These are phyloP conservation scores for Aspergillus bertholletiae DNA, from an alignment of 495 filamentous ascomycete species.

Conservation along the genomic window DNA sequence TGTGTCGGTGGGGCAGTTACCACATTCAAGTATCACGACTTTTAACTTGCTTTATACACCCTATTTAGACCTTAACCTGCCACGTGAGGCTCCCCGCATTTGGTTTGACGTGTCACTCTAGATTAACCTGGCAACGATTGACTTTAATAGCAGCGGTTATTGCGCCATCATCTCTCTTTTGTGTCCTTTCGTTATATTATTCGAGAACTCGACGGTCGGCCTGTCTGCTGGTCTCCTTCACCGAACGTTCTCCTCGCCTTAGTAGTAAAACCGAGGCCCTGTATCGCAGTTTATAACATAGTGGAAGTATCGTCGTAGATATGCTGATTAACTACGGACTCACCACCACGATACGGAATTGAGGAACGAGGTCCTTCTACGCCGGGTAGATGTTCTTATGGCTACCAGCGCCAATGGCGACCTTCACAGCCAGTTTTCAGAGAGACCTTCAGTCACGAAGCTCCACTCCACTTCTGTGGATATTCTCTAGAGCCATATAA, in stretches of 20 bases:
- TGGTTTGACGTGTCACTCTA: too few species aligned
- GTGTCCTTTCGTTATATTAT: slow-evolving; percentile 42
- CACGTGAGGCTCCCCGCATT: too few species aligned
- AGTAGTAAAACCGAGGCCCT: slow-evolving; percentile 71
- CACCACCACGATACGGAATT: slow-evolving; percentile 68
- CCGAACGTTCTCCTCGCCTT: slow-evolving; percentile 67
- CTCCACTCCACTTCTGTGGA: slow-evolving; percentile 34
- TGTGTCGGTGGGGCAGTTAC: too few species aligned
- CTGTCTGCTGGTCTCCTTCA: slow-evolving; percentile 71
- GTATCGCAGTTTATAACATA: slow-evolving; percentile 64
- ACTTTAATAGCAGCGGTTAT: slow-evolving; percentile 24
- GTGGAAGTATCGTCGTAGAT: slow-evolving; percentile 60
- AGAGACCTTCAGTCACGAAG: slow-evolving; percentile 24
- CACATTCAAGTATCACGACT: too few species aligned
- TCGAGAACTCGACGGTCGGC: slow-evolving; percentile 68
- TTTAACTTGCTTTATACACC: too few species aligned
- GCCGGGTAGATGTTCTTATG: slow-evolving; percentile 68
- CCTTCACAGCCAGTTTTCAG: slow-evolving; percentile 40
- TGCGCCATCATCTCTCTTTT: slow-evolving; percentile 54
- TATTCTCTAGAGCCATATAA: neutral
- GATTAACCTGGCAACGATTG: too few species aligned
- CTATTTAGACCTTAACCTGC: too few species aligned
- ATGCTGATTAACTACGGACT: slow-evolving; percentile 72
- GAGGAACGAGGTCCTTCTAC: slow-evolving; percentile 64
- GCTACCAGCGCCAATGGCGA: slow-evolving; percentile 42